Base-by-base conservation (phyloP, 1,139 yeast species). In the Geotrichum fermentans region DNA sequence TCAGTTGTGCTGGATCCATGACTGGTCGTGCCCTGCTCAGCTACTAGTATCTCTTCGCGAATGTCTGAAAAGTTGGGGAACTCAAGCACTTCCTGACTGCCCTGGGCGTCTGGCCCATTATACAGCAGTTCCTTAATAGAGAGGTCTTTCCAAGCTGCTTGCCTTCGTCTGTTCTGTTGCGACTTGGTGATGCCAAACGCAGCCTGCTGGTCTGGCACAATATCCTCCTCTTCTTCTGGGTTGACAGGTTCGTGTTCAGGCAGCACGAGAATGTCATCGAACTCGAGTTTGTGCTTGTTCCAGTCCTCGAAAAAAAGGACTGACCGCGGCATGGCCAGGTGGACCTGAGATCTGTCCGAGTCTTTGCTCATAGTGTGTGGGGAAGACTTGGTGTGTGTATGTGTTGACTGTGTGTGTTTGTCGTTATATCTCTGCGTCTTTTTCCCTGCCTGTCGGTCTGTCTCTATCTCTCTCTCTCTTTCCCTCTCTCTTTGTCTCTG, bases 151-250 rank as follows among this genome's bases (percentile, higher is more conserved):
- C 72, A 68, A n/a, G 58, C 64, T 0, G 67, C 57, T 22, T 54
- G 54, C 24, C 56, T 56, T n/a, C 43, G 51, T 40, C 50, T 54
- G 33, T 21, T 37, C 43, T 52, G 56, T 30, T 51, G 51, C 2
- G 54, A 49, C 33, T 47, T 52, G 4, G 54, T 49, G 7, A 57
- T 53, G 18, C 64, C 64, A 52, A 60, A 59, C n/a, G 57, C 55
- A 1, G 61, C 57, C 20, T 57, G 56, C n/a, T 58, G 62, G 28
- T 66, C 66, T 0, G 70, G 63, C 26, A 59, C 49, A 13, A 61
- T 49, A 26, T 65, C 70, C 44, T 67, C 70, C 33, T 66, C 68
- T 39, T 65, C 70, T 33, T 65, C 70, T 10, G 64, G 63, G 39
- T 59, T 61, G 41, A 56, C 51, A 3, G 70, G 68, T 50, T 58